A percentile compares a stretch with the other conserved stretches of the same genome.
These are phyloP conservation scores for Yamadazyma oceani DNA, from an alignment of 1,139 yeast genomes.

Conservation along the genomic window DNA sequence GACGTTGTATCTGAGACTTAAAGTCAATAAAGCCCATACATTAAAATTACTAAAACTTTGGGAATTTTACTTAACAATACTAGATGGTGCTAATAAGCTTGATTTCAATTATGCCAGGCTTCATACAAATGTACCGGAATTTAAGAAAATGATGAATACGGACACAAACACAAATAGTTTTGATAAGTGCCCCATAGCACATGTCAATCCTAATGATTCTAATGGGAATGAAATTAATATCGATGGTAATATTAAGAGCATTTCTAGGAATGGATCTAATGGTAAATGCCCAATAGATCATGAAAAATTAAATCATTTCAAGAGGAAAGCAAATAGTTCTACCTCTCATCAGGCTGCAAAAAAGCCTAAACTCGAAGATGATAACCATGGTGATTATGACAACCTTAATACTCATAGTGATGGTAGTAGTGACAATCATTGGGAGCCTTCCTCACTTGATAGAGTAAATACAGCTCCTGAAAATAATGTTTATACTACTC, in stretches of 20 bases:
- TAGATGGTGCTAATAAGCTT: slow-evolving; percentile 31
- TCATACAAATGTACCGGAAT: slow-evolving; percentile 36
- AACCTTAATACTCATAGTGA: no score
- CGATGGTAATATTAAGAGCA: neutral
- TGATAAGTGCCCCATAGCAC: slow-evolving; percentile 32
- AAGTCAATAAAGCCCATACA: slow-evolving; percentile 22
- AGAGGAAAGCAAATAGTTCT: no score
- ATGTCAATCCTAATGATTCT: slow-evolving; percentile 12
- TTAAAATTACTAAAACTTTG: slow-evolving; percentile 37
- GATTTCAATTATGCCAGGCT: slow-evolving; percentile 34
- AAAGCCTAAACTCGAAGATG: slow-evolving; percentile 1
- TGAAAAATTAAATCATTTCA: slow-evolving; percentile 16
- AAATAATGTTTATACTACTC: no score
- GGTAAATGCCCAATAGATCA: slow-evolving; percentile 37
- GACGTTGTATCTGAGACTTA: slow-evolving; percentile 21
- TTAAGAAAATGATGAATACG: slow-evolving; percentile 16
- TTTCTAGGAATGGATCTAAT: neutral
- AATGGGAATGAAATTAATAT: slow-evolving; percentile 8
- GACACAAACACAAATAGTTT: slow-evolving; percentile 7
- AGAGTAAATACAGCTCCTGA: no score
- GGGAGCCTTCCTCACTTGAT: no score
- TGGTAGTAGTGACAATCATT: no score
- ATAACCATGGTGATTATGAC: no score
- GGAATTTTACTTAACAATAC: slow-evolving; percentile 42
- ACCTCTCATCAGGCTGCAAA: no score